Conservation (phyloP, 192 early-diverging fungal species). For the Ambispora gerdemannii region DNA sequence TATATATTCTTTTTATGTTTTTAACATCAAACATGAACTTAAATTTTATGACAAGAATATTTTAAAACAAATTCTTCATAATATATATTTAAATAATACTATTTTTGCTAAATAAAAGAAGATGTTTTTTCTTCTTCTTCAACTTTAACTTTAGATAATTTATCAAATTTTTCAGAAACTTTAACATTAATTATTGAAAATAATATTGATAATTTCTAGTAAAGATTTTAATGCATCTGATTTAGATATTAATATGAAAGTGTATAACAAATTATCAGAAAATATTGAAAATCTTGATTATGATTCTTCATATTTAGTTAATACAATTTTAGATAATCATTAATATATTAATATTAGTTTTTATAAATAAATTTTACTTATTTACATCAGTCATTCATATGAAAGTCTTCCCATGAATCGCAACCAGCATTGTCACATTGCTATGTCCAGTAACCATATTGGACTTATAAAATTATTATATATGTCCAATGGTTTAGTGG, state of each 20-base stretch:
- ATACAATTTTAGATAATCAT: background rate
- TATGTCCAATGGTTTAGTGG: too few relatives aligned
- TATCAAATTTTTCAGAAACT: background rate
- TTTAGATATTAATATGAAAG: background rate
- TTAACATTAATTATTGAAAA: background rate
- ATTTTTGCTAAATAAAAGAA: background rate
- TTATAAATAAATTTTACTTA: too few relatives aligned
- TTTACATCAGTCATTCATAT: too few relatives aligned
- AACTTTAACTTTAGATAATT: background rate
- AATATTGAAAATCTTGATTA: background rate
- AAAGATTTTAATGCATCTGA: background rate
- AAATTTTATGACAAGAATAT: background rate
- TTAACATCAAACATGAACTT: background rate
- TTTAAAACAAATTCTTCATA: background rate
- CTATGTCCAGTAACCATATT: too few relatives aligned
- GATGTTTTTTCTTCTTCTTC: background rate
- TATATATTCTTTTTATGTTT: background rate
- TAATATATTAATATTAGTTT: too few relatives aligned
- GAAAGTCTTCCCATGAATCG: too few relatives aligned
- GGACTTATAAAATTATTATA: too few relatives aligned
- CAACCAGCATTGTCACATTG: too few relatives aligned
- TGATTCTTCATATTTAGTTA: background rate
- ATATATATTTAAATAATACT: background rate
- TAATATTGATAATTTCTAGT: too few relatives aligned
- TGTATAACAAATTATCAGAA: background rate